Percentiles rank a stretch among this genome's conserved stretches.
Conservation (phyloP, 768 basidiomycete genomes). For the Gloeopeniophorella convolvens region DNA sequence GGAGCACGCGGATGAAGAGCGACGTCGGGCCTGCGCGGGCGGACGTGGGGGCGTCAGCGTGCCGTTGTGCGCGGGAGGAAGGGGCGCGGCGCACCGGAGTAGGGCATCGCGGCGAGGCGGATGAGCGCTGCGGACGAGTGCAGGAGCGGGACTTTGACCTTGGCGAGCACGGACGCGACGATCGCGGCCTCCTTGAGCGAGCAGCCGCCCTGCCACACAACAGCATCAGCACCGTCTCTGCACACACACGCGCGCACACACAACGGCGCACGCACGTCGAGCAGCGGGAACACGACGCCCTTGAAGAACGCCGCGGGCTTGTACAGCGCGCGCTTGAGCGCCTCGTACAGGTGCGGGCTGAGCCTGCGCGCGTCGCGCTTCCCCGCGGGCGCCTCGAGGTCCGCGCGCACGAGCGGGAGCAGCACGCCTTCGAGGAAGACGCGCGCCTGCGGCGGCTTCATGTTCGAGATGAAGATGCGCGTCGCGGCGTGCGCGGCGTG, state of each 20-base stretch:
- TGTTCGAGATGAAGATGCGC: conserved; percentile 90
- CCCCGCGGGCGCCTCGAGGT: conserved; percentile 50
- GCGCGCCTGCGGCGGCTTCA: conserved; percentile 93
- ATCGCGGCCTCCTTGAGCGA: conserved; percentile 93
- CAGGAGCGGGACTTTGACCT: conserved; percentile 90
- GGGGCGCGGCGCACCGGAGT: conserved; percentile 53
- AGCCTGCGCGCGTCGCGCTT: conserved; percentile 65
- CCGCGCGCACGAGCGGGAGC: conserved; percentile 81
- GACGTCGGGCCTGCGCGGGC: conserved; percentile 69
- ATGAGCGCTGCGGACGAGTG: conserved; percentile 94
- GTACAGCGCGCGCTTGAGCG: conserved; percentile 86
- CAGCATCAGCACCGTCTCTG: background rate
- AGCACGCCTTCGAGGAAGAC: conserved; percentile 89
- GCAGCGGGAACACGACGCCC: conserved; percentile 90
- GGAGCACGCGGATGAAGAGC: conserved; percentile 90
- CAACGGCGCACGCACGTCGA: conserved; percentile 56
- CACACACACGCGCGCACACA: conserved; percentile 2
- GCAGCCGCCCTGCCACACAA: conserved; percentile 56
- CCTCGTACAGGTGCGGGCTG: conserved; percentile 89
- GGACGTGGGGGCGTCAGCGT: background rate
- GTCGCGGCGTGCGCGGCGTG: conserved; percentile 94
- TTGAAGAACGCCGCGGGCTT: conserved; percentile 99
- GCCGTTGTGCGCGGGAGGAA: background rate
- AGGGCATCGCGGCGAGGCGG: conserved; percentile 94
- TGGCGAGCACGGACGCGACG: conserved; percentile 83